Conservation (phyloP, 1,139 yeast species). For the Meyerozyma sp. region DNA sequence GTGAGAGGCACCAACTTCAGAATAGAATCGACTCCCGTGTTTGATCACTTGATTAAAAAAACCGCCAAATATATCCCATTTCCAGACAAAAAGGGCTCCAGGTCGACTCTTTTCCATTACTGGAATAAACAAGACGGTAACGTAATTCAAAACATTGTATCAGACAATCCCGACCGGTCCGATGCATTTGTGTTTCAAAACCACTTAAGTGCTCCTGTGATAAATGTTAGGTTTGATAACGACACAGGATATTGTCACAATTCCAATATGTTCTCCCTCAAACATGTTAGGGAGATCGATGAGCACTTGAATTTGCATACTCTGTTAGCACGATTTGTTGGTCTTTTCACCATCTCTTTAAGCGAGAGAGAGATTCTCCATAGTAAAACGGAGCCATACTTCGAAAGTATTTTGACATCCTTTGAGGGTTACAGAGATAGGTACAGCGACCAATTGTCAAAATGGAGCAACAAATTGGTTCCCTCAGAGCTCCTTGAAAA, state of each 20-base stretch:
- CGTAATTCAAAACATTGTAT: constrained; percentile 28
- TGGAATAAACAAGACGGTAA: constrained; percentile 33
- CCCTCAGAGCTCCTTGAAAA: constrained; percentile 17
- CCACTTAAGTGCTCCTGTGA: constrained; percentile 25
- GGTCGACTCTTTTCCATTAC: constrained; percentile 25
- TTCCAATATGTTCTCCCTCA: constrained; percentile 29
- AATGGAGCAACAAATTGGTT: constrained; percentile 20
- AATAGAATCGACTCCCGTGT: constrained; percentile 34
- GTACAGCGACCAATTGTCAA: constrained; percentile 9
- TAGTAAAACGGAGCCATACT: constrained; percentile 21
- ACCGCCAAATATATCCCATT: constrained; percentile 33
- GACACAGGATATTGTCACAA: constrained; percentile 30
- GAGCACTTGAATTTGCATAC: constrained; percentile 28
- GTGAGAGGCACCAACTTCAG: constrained; percentile 33
- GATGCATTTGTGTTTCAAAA: constrained; percentile 34
- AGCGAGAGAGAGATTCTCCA: constrained; percentile 42
- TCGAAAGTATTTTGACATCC: constrained; percentile 13
- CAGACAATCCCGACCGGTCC: constrained; percentile 18
- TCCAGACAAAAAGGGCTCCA: constrained; percentile 22
- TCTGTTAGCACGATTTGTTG: constrained; percentile 33
- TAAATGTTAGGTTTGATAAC: constrained; percentile 32
- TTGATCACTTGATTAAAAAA: constrained; percentile 26
- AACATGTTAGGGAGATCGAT: constrained; percentile 20
- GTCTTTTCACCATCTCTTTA: constrained; percentile 31
- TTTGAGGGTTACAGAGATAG: constrained; percentile 14